Evolutionary conservation across 2,329 filamentous ascomycete genomes (phyloP), one percentile per base, ranked within the genome.

Genomic region (Epichloe typhina): DNA sequence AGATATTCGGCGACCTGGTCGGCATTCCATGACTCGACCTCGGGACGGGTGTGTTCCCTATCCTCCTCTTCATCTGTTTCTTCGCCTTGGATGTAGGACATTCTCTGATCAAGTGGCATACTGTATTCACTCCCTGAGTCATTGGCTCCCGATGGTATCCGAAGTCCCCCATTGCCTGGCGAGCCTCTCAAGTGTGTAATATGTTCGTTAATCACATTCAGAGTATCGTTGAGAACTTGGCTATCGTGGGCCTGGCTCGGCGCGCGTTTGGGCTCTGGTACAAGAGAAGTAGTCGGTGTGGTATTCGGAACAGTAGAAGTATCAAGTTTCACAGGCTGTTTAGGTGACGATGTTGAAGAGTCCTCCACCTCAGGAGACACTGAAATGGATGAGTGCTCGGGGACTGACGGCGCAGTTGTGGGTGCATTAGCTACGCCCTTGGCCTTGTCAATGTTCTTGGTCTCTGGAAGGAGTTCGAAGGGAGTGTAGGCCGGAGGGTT

Each of bases 1-100:
- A 98, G 73, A 63, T 95, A 91, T 60, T 94, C 88, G 35, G 91
- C 88, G 19, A 96, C 91, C 54, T 93, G 81, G 56, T 82, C 79
- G 1, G 89, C 80, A 31, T 76, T 80, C 93, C 93, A 98, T 2
- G 71, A 66, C 60, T 83, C 79, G 23, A 98, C 88, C 63, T 96
- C 85, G 36, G 78, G 72, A 15, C 75, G 72, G 12, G 72, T 85
- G 57, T 88, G 82, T n/a, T 76, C 62, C 12, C 70, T 75, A 35
- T 86, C 82, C 65, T 97, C 93, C 66, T 97, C 93, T 61, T 96
- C 89, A 59, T 97, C 91, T 1, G 90, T 96, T 67, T 96, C 91
- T 56, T 95, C 85, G 38, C 91, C 93, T 57, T 93, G 86, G 55
- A 97, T 91, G 64, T 95, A 95, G 1, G 91, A 95, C 59, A 91